These are phyloP conservation scores for Pseudogymnoascus sp. DNA, from an alignment of 2,329 filamentous ascomycete genomes.

Conservation along the genomic window DNA sequence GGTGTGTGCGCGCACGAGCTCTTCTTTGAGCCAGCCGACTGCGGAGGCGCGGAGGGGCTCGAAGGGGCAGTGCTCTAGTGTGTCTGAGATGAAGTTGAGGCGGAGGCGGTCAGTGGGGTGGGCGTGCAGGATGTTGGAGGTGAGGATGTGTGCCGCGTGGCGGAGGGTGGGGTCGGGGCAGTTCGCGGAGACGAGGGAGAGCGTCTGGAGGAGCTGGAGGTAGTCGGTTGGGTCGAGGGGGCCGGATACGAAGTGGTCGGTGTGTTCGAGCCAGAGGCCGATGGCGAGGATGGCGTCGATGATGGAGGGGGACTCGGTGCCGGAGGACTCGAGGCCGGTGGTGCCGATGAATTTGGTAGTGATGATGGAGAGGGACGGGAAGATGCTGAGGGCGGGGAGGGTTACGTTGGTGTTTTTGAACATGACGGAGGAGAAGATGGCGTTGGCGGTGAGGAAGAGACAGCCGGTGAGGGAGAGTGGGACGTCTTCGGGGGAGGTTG, in stretches of 20 bases:
- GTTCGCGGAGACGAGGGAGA: slow-evolving; percentile 30
- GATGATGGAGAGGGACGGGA: slow-evolving; percentile 50
- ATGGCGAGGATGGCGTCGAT: slow-evolving; percentile 52
- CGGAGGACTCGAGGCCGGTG: slow-evolving; percentile 39
- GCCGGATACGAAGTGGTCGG: slow-evolving; percentile 34
- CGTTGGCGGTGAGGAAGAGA: slow-evolving; percentile 51
- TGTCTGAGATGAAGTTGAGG: slow-evolving; percentile 53
- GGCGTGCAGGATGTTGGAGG: slow-evolving; percentile 36
- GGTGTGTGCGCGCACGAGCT: slow-evolving; percentile 38
- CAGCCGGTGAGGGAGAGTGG: slow-evolving; percentile 50
- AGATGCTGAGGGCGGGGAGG: slow-evolving; percentile 45
- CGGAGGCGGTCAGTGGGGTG: slow-evolving; percentile 51
- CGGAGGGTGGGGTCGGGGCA: slow-evolving; percentile 30
- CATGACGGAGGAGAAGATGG: slow-evolving; percentile 52
- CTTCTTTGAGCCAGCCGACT: slow-evolving; percentile 55
- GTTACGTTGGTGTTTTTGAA: slow-evolving; percentile 46
- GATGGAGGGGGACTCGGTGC: slow-evolving; percentile 40
- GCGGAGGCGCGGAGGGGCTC: slow-evolving; percentile 53
- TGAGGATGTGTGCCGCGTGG: slow-evolving; percentile 29
- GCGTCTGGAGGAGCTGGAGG: slow-evolving; percentile 49
- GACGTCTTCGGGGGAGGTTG: slow-evolving; percentile 41
- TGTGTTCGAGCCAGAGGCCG: slow-evolving; percentile 49
- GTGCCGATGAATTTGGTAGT: slow-evolving; percentile 45
- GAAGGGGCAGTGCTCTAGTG: slow-evolving; percentile 58
- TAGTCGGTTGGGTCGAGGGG: slow-evolving; percentile 34